Evolutionary conservation across 1,284 basidiomycete species (phyloP).

Genomic region (Trametes pubescens): DNA sequence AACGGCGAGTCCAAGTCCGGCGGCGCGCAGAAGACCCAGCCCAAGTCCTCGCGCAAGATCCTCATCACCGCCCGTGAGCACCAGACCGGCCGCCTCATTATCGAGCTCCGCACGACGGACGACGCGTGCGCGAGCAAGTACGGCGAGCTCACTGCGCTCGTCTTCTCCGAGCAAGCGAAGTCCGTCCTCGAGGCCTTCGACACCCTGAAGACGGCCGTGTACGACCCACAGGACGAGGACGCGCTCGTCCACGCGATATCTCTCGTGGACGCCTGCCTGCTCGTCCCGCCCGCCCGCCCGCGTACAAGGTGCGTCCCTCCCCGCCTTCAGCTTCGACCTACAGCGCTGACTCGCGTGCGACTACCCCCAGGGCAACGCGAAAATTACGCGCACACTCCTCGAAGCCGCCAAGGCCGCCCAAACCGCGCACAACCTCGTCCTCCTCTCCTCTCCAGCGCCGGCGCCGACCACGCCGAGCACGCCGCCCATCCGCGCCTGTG

Average conservation of each 20-base stretch:
- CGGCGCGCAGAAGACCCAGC: background rate
- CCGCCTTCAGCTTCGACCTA: background rate
- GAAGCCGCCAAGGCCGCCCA: slow-evolving; percentile 33
- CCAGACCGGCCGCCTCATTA: slow-evolving; percentile 37
- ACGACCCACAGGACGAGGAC: slow-evolving; percentile 29
- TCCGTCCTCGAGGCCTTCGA: slow-evolving; percentile 30
- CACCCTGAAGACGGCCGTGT: slow-evolving; percentile 28
- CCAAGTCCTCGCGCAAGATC: slow-evolving; percentile 27
- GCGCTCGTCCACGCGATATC: slow-evolving; percentile 28
- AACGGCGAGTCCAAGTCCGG: slow-evolving; percentile 6
- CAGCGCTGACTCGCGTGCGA: too few species aligned
- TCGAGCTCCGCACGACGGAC: slow-evolving; percentile 34
- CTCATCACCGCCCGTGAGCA: slow-evolving; percentile 36
- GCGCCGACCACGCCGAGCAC: slow-evolving; percentile 33
- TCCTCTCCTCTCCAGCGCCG: slow-evolving; percentile 32
- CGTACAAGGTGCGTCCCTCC: slow-evolving; percentile 26
- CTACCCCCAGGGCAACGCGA: slow-evolving; percentile 26
- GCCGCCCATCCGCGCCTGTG: slow-evolving; percentile 34
- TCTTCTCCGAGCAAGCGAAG: slow-evolving; percentile 31
- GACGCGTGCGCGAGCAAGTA: slow-evolving; percentile 29
- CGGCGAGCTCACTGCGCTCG: slow-evolving; percentile 33
- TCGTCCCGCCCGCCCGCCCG: slow-evolving; percentile 37
- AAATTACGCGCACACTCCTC: slow-evolving; percentile 34
- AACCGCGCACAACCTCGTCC: slow-evolving; percentile 34
- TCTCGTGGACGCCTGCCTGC: slow-evolving; percentile 33